Evolutionary conservation across 805 yeast species (phyloP), one percentile per base, ranked within the genome.

Genomic region (Ogataea pilisensis): DNA sequence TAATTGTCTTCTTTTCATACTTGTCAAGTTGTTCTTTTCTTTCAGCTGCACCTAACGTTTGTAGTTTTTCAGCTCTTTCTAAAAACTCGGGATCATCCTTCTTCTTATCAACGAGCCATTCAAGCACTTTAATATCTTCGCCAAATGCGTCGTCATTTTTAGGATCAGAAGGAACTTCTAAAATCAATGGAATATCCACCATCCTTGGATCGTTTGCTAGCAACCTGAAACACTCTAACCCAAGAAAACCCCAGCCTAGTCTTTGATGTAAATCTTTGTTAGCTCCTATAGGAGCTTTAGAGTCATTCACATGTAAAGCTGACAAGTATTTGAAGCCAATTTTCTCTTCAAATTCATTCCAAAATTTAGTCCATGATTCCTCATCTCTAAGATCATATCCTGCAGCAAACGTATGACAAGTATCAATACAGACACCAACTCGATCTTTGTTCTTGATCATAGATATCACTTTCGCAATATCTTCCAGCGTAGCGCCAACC

Each of bases 381-480:
- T 72, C 73, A 14, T 73, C 72, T n/a, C 80, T 64, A 34, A 93
- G 72, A 57, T 93, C 97, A 59, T 86, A 90, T 1, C 99, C 99
- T 1, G 98, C 96, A 1, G 98, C 96, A 69, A 86, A 89, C 0
- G 96, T 72, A 62, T 93, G 99, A 60, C 99, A 93, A 0, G 98
- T 93, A 60, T 93, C 99, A 13, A 93, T 73, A 59, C 99, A 93
- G 1, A 93, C 95, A 4, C 99, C 98, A n/a, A 93, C 82, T 42
- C 99, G 72, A 1, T 65, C 58, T 61, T 90, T 90, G 55, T 89
- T 76, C 1, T 88, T 84, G n/a, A 93, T 76, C 70, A 78, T 56
- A 28, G 76, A 82, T 33, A 93, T 87, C 13, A 93, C 90, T 18
- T 73, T 75, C 22, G 73, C 68, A 35, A 93, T 69, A 55, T 93